Evolutionary conservation across 805 yeast species (phyloP), one percentile per base, ranked within the genome.

Genomic region (Saccharomycopsis sp.): DNA sequence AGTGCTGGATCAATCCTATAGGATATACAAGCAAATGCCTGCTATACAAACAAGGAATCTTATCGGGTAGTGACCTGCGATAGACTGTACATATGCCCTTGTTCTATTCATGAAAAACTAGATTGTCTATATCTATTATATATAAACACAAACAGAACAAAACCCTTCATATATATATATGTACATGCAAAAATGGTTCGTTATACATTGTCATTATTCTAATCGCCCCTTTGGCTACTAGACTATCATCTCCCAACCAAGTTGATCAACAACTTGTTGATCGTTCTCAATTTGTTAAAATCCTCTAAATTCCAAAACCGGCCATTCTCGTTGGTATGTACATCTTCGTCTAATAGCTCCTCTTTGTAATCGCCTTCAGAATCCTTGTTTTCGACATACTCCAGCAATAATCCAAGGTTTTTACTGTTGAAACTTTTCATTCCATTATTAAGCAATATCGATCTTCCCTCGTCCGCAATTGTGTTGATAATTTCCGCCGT

Each of bases 401-500:
- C 48, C 48, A 44, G 48, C 37, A 29, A 29, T 12, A 29, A 29
- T 29, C 37, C 37, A 29, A 7, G 12, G 12, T 29, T 12, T 29
- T 29, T 29, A 12, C 12, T 29, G 12, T 29, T 29, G 37, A 29
- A 29, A 12, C 37, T 29, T 29, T 29, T 29, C 37, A 29, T 29
- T 29, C 37, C 37, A 29, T 29, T 29, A 29, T 29, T 29, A 29
- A 29, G 37, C 16, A 44, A 12, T 4, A 44, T 44, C 21, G 48
- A 44, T 16, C 21, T 44, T 16, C 48, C 54, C 16, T 59, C 60
- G 21, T 54, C 51, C 8, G 20, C 34, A 16, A 59, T 51, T 41
- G 14, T 24, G 7, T 52, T 50, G 15, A 59, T 20, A 8, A 56
- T 40, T 18, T 51, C 23, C 24, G 53, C 34, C 2, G 62, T 56